Evolutionary conservation across 2,329 filamentous ascomycete species (phyloP), one percentile per base, ranked within the genome.

Genomic region (Alternaria brassicicola): DNA sequence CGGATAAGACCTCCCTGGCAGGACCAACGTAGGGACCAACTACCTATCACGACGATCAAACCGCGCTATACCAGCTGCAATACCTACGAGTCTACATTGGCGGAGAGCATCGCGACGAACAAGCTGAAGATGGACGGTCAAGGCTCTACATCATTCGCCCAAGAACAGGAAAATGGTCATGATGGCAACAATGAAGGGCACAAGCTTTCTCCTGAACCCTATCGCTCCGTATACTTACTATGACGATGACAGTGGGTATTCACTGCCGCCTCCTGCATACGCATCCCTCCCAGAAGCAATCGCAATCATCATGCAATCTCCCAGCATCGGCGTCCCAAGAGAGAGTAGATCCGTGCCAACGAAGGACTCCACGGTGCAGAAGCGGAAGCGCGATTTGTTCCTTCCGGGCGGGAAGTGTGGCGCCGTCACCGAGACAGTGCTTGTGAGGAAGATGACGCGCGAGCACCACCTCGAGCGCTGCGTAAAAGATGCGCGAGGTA

Each of bases 381-480:
- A 36, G 33, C 33, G 33, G n/a, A 36, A 36, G 33, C 33, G 33
- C n/a, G 33, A 36, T 36, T 19, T 36, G 33, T 36, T 36, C 33
- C 33, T 19, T 36, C n/a, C 33, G 33, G 33, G 7, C 17, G 45
- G 56, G 21, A 55, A 31, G 38, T 25, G n/a, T 31, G 61, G 61
- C 10, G 60, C 49, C 23, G 61, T 69, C 0, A 56, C 64, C 6
- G 65, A 67, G n/a, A 63, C 64, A 2, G 67, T 74, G 4, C 59
- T 69, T 23, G 60, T 66, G 61, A 36, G 70, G 3, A 68, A 67
- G 41, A 74, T 75, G 71, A 64, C 61, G 15, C 65, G 72, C 25
- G 55, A 62, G 13, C 60, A 67, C 31, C 48, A 67, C 28, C 52
- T 65, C 19, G 69, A 69, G 57, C 65, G 65, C 53, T 75, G 73